A percentile compares a stretch with the other conserved stretches of the same genome.
These are phyloP conservation scores for Taphrina deformans DNA, from an alignment of 1,139 yeast species.

Conservation along the genomic window DNA sequence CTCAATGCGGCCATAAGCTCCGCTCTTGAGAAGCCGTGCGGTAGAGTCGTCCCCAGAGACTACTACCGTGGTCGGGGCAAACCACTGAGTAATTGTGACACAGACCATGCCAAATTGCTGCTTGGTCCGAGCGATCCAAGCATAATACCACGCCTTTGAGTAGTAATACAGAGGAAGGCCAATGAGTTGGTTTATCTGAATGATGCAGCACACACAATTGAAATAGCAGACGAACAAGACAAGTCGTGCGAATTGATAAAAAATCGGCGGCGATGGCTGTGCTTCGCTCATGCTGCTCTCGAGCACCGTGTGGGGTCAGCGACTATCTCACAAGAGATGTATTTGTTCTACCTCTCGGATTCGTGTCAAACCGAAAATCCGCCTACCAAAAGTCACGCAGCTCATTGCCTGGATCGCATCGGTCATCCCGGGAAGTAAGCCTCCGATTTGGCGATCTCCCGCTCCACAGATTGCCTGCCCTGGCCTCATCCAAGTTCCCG, in stretches of 20 bases:
- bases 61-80: constrained; percentile 45
- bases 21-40: constrained; percentile 41
- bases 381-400: no score
- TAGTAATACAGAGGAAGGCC: constrained; percentile 29
- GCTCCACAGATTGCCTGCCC: neutral
- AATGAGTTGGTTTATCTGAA: constrained; percentile 19
- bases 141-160: constrained; percentile 30
- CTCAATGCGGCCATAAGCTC: constrained; percentile 42
- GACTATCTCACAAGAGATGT: no score
- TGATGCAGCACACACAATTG: constrained; percentile 10
- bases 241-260: constrained; percentile 15
- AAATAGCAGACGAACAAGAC: constrained; percentile 18
- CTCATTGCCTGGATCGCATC: neutral
- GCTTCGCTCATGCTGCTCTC: no score
- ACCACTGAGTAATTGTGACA: constrained; percentile 43
- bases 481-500: no score
- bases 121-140: constrained; percentile 42
- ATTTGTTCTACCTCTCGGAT: no score
- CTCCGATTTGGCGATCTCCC: neutral
- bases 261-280: neutral
- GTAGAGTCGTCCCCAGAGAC: constrained; percentile 45
- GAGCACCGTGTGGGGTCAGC: no score
- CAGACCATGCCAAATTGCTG: constrained; percentile 47
- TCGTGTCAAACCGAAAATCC: no score
- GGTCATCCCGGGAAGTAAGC: neutral